Evolutionary conservation across 2,329 filamentous ascomycete species (phyloP), one percentile per base, ranked within the genome.

Genomic region (Leptographium wingfieldii): DNA sequence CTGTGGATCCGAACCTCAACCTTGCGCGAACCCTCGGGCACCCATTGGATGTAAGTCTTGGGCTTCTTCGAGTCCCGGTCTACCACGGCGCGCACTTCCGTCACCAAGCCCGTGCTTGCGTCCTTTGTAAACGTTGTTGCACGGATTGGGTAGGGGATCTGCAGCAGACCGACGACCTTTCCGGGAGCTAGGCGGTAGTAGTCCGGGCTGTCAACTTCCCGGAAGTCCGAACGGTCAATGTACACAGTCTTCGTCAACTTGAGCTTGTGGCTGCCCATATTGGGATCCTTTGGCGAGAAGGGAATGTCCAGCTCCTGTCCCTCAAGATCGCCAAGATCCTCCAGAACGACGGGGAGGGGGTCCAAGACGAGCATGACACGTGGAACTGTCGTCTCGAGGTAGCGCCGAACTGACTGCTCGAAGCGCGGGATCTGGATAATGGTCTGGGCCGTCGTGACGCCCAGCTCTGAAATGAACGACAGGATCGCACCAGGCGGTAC

Each of bases 21-120:
- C 65, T 84, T 83, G 16, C 79, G 79, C 0, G 86, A 81, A 1
- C 83, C 85, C 48, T 84, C 82, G 5, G 85, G 83, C 6, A 96
- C 88, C 92, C 92, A 96, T 69, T 96, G 91, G 70, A 96, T 95
- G 69, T 84, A 89, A 1, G 90, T 85, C 75, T 95, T 92, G 51
- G 87, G 83, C 67, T 84, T 82, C 68, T 86, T 84, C 22, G 79
- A 82, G 62, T 89, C 86, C 61, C 87, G 87, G 63, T 89, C 86
- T 59, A 85, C 85, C 25, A 79, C 78, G 16, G 86, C 87, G 38
- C 79, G 78, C 61, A 92, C 81, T 65, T 84, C 80, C 1, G 77
- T 85, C 52, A 73, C 67, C 62, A 68, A 66, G 27, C 66, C 85
- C 75, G 53, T 77, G 75, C 22, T 70, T 67, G 76, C 71, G 65